A percentile compares a stretch with the other conserved stretches of the same genome.
Evolutionary conservation across 495 filamentous ascomycete genomes (phyloP).

Genomic region (Xylaria castorea): DNA sequence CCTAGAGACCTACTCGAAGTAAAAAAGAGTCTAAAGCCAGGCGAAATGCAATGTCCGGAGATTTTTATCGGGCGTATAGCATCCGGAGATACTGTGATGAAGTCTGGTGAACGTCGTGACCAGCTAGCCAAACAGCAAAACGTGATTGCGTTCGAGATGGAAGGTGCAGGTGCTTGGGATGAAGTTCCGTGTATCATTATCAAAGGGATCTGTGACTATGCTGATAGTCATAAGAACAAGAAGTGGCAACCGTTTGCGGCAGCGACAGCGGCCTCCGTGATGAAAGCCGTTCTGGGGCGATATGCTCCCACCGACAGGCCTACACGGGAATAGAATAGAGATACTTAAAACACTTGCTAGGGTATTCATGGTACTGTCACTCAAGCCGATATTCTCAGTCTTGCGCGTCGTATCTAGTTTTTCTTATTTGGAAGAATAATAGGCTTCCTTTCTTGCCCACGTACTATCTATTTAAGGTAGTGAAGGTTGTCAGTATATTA

Average conservation of each 20-base stretch:
- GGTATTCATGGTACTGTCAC: too few relatives aligned
- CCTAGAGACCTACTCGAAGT: conserved; percentile 22
- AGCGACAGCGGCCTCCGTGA: conserved; percentile 42
- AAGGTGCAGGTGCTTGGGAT: conserved; percentile 53
- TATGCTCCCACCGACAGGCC: conserved; percentile 23
- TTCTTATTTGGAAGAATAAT: too few relatives aligned
- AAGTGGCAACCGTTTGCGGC: conserved; percentile 47
- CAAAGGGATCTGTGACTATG: conserved; percentile 53
- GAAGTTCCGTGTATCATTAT: conserved; percentile 45
- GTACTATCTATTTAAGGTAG: too few relatives aligned
- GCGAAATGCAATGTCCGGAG: conserved; percentile 11
- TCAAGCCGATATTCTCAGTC: too few relatives aligned
- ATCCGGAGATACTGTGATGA: conserved; percentile 46
- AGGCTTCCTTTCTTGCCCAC: too few relatives aligned
- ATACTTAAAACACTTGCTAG: too few relatives aligned
- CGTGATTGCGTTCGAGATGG: conserved; percentile 55
- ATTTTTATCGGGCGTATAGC: conserved; percentile 42
- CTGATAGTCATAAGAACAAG: conserved; percentile 55
- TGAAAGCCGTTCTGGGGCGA: conserved; percentile 31
- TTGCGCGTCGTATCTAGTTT: too few relatives aligned
- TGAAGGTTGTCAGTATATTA: too few relatives aligned
- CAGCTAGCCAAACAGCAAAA: conserved; percentile 26
- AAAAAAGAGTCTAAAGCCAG: conserved; percentile 9
- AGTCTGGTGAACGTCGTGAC: conserved; percentile 37
- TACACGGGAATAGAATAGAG: too few relatives aligned